Conservation (phyloP, 805 yeast species). For the Saturnispora sekii region DNA sequence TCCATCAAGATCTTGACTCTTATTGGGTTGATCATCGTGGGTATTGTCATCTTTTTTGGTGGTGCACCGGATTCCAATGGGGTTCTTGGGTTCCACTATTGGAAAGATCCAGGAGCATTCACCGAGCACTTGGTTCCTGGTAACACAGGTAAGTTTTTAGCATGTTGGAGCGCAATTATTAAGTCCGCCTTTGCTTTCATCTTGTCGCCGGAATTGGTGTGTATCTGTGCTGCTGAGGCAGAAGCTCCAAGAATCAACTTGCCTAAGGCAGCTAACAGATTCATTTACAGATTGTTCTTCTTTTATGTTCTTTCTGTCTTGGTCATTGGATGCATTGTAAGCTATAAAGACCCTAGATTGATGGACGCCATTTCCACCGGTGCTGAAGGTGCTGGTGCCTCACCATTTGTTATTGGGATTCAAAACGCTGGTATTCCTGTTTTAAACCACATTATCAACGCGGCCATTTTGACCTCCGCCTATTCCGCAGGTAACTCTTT, state of each 20-base stretch:
- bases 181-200: constrained; percentile 60
- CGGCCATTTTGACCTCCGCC: constrained; percentile 44
- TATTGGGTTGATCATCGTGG: constrained; percentile 48
- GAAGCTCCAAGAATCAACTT: constrained; percentile 24
- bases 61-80: constrained; percentile 44
- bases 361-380: constrained; percentile 40
- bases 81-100: constrained; percentile 36
- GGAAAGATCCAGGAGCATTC: constrained; percentile 36
- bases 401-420: constrained; percentile 83
- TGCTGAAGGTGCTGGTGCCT: constrained; percentile 56
- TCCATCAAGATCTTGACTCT: constrained; percentile 55
- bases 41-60: constrained; percentile 52
- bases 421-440: constrained; percentile 56
- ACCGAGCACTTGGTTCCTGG: constrained; percentile 41
- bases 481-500: constrained; percentile 69
- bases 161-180: constrained; percentile 52
- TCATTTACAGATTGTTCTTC: constrained; percentile 25
- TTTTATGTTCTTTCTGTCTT: constrained; percentile 27
- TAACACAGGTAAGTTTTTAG: constrained; percentile 51
- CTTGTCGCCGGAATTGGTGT: constrained; percentile 26
- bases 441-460: constrained; percentile 71
- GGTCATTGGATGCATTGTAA: constrained; percentile 42
- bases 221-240: constrained; percentile 27
- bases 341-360: constrained; percentile 31
- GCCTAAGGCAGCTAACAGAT: constrained; percentile 27